These are phyloP conservation scores for Crithidia expoeki DNA, from an alignment of 208 protist genomes.

Conservation along the genomic window DNA sequence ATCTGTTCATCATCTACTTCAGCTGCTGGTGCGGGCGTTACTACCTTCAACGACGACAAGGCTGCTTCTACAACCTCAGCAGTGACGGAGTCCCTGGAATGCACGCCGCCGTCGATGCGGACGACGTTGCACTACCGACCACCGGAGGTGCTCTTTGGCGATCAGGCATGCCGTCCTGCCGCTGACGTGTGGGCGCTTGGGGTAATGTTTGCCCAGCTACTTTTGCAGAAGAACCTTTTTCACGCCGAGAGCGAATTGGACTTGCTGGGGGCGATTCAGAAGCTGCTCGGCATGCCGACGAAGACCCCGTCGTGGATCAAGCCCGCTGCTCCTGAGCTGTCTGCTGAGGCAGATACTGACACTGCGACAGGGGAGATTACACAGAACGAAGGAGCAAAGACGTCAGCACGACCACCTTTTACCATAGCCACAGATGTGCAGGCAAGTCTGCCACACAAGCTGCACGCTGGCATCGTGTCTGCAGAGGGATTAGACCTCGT, in stretches of 20 bases:
- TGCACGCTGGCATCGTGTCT: slow-evolving; percentile 48
- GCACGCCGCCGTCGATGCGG: slow-evolving; percentile 74
- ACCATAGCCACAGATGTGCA: slow-evolving; percentile 3
- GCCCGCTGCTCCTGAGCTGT: neutral
- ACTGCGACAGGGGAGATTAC: neutral
- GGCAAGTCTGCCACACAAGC: slow-evolving; percentile 69
- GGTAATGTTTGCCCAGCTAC: slow-evolving; percentile 86
- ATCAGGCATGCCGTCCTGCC: slow-evolving; percentile 51
- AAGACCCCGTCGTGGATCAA: neutral
- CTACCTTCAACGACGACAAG: neutral
- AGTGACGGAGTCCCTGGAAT: slow-evolving; percentile 13
- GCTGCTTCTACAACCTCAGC: neutral
- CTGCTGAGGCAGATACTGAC: neutral
- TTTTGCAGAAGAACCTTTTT: slow-evolving; percentile 82
- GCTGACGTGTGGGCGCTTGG: slow-evolving; percentile 89
- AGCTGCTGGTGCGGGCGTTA: too few species aligned
- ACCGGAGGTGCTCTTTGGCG: slow-evolving; percentile 81
- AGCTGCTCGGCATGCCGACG: slow-evolving; percentile 66
- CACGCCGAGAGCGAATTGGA: slow-evolving; percentile 65
- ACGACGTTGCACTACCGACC: slow-evolving; percentile 90
- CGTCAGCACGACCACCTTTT: neutral
- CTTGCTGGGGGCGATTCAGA: slow-evolving; percentile 79
- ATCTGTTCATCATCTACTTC: neutral
- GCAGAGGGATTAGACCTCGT: slow-evolving; percentile 74
- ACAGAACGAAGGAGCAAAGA: neutral